These are phyloP conservation scores for Epichloe sibirici DNA, from an alignment of 2,329 filamentous ascomycete genomes.

Conservation along the genomic window DNA sequence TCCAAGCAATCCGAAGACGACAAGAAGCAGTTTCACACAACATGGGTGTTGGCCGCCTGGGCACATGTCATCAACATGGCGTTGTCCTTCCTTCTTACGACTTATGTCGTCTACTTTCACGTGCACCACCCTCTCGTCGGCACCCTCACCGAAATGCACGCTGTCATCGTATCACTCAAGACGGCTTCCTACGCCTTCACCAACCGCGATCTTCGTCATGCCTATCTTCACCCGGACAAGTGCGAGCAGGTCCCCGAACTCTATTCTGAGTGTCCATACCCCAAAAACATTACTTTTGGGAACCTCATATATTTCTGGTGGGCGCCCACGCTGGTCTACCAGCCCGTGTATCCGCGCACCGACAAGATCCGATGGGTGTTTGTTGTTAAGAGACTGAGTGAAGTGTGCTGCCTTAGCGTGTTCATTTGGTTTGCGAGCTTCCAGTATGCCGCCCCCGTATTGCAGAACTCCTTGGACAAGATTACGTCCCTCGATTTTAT, in stretches of 20 bases:
- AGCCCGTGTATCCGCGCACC: slow-evolving; percentile 88
- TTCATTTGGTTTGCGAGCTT: slow-evolving; percentile 94
- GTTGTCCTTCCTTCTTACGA: slow-evolving; percentile 67
- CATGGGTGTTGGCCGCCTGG: slow-evolving; percentile 71
- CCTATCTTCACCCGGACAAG: slow-evolving; percentile 64
- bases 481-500: slow-evolving; percentile 69
- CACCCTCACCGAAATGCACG: slow-evolving; percentile 79
- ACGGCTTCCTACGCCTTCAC: slow-evolving; percentile 92
- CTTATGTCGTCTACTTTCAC: slow-evolving; percentile 76
- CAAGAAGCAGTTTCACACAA: slow-evolving; percentile 54
- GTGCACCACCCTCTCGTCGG: slow-evolving; percentile 92
- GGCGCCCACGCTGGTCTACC: slow-evolving; percentile 91
- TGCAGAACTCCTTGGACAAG: slow-evolving; percentile 82
- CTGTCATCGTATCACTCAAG: slow-evolving; percentile 93
- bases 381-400: slow-evolving; percentile 68
- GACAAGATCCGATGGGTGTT: slow-evolving; percentile 75
- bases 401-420: slow-evolving; percentile 65
- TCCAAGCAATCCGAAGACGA: slow-evolving; percentile 40
- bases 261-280: slow-evolving; percentile 77
- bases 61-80: slow-evolving; percentile 77
- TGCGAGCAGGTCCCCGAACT: slow-evolving; percentile 66
- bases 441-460: slow-evolving; percentile 83
- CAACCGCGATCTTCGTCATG: slow-evolving; percentile 87
- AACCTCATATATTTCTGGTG: slow-evolving; percentile 97
- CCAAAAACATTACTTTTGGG: slow-evolving; percentile 73